Evolutionary conservation across 768 basidiomycete species (phyloP).

Genomic region (Rhizopogon sp.): DNA sequence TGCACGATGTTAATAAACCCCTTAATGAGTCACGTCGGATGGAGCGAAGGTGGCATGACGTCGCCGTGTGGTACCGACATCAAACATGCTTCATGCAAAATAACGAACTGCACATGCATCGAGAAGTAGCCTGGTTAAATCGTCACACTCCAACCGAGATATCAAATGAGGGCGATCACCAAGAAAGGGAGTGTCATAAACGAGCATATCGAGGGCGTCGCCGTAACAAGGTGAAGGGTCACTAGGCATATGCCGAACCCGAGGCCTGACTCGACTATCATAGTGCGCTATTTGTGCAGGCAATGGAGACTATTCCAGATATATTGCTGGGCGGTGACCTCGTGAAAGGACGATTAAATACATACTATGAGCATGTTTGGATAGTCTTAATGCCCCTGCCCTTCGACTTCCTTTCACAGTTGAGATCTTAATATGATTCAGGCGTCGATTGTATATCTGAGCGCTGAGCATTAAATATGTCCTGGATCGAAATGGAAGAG

Average conservation of each 20-base stretch:
- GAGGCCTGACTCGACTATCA: background rate
- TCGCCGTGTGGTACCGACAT: background rate
- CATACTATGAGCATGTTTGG: background rate
- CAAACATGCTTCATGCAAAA: background rate
- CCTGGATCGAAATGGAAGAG: background rate
- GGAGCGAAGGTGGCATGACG: background rate
- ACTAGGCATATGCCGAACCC: background rate
- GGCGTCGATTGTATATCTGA: background rate
- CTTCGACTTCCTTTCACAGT: background rate
- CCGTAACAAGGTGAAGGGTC: background rate
- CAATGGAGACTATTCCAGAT: background rate
- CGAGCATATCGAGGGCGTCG: background rate
- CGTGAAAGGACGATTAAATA: background rate
- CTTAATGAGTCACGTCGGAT: conserved; percentile 1
- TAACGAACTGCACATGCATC: background rate
- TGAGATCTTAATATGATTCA: background rate
- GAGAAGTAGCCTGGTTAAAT: background rate
- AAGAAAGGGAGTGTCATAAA: background rate
- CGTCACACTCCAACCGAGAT: background rate
- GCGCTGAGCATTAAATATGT: background rate
- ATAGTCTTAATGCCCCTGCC: background rate
- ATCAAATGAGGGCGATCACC: background rate
- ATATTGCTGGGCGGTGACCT: background rate
- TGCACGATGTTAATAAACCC: background rate
- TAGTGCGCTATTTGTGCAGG: background rate